Conservation (phyloP, 2,329 filamentous ascomycete genomes). For the Diaporthe ampelina region DNA sequence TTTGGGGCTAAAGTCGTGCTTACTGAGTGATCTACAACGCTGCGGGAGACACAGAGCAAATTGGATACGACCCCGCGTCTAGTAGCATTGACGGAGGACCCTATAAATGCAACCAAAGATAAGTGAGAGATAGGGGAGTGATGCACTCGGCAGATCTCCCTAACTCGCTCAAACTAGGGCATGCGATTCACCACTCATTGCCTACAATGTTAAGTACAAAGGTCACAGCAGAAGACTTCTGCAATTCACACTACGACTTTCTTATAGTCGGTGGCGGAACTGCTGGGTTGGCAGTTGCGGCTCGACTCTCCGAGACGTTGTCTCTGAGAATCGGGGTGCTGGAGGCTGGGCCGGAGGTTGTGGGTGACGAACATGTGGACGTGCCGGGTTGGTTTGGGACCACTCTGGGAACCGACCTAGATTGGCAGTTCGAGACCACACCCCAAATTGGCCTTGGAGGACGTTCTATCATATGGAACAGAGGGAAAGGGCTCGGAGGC, state of each 20-base stretch:
- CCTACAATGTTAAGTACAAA: not conserved
- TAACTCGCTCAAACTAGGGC: too few relatives aligned
- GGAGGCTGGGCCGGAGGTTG: constrained; percentile 51
- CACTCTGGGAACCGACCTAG: constrained; percentile 4
- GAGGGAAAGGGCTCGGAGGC: constrained; percentile 15
- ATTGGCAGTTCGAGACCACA: constrained; percentile 27
- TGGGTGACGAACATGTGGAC: constrained; percentile 9
- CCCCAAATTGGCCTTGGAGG: not conserved
- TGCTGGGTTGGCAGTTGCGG: constrained; percentile 61
- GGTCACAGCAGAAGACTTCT: not conserved
- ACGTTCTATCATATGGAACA: not conserved
- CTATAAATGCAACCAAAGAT: constrained; percentile 11
- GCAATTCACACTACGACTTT: constrained; percentile 52
- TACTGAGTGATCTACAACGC: constrained; percentile 1
- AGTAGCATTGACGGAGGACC: too few relatives aligned
- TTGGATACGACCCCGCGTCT: not conserved
- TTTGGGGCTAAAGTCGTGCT: constrained; percentile 18
- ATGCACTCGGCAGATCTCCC: constrained; percentile 1
- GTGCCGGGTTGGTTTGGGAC: constrained; percentile 3
- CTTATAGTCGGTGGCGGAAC: constrained; percentile 64
- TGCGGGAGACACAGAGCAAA: not conserved
- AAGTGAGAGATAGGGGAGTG: not conserved
- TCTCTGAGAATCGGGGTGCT: constrained; percentile 55
- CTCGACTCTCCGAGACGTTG: constrained; percentile 55
- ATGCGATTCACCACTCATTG: not conserved